Evolutionary conservation across 139 green algal species (phyloP).

Genomic region (Eudorina sp.): DNA sequence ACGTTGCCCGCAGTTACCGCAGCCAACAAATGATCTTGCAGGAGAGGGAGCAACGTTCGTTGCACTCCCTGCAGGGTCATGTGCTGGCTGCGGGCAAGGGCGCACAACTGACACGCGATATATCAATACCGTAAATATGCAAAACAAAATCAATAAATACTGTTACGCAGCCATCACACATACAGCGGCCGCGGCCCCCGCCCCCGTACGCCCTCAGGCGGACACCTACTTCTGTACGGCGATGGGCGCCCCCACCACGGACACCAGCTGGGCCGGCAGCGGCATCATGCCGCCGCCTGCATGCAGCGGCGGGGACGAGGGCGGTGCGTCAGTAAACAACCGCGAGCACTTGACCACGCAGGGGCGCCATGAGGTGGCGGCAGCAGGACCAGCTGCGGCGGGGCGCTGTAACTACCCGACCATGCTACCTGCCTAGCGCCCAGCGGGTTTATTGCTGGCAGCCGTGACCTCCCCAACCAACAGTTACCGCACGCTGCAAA

Average conservation of each 20-base stretch:
- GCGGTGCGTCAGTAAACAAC: not conserved
- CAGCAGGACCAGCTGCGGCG: not conserved
- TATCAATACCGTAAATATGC: not conserved
- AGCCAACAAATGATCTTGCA: too few species aligned
- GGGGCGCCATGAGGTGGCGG: not conserved
- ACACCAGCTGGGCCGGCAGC: slow-evolving; percentile 56
- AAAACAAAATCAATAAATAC: not conserved
- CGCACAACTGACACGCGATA: not conserved
- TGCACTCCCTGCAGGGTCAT: too few species aligned
- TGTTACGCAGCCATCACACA: too few species aligned
- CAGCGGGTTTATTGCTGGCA: too few species aligned
- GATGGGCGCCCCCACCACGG: slow-evolving; percentile 64
- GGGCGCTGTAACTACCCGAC: not conserved
- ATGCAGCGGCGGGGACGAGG: not conserved
- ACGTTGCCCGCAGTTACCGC: too few species aligned
- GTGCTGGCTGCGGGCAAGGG: too few species aligned
- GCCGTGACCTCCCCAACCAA: too few species aligned
- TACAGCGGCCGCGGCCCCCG: not conserved
- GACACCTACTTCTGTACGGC: not conserved
- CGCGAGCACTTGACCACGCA: too few species aligned
- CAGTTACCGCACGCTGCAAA: too few species aligned
- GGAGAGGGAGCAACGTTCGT: too few species aligned
- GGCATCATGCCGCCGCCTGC: slow-evolving; percentile 68
- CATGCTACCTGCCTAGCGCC: too few species aligned
- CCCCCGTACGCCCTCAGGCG: too few species aligned